A percentile compares a stretch with the other conserved stretches of the same genome.
Conservation (phyloP, 306 rosid genomes). For the Vicia villosa region DNA sequence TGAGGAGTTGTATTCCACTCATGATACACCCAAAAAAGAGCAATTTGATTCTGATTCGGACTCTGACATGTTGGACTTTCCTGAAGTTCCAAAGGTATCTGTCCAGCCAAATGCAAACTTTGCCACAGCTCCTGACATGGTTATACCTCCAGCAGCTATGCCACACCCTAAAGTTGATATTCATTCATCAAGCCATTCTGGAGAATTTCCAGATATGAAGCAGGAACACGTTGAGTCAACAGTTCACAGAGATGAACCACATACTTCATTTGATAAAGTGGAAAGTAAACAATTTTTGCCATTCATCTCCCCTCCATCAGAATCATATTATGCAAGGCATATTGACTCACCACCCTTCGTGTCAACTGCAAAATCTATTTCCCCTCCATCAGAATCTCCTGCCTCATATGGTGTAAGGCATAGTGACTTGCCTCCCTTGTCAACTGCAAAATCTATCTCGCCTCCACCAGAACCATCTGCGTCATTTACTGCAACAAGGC, state of each 20-base stretch:
- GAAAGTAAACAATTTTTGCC: slow-evolving; percentile 79
- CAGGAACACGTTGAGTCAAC: slow-evolving; percentile 38
- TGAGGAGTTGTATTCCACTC: slow-evolving; percentile 40
- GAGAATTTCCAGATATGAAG: slow-evolving; percentile 33
- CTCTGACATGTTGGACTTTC: slow-evolving; percentile 69
- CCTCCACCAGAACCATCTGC: slow-evolving; percentile 56
- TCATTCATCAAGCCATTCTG: slow-evolving; percentile 43
- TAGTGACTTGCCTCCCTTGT: neutral
- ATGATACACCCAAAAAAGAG: slow-evolving; percentile 50
- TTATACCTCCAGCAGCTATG: slow-evolving; percentile 40
- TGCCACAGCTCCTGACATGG: slow-evolving; percentile 58
- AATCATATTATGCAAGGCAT: slow-evolving; percentile 27
- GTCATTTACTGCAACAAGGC: slow-evolving; percentile 47
- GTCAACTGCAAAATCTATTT: slow-evolving; percentile 24
- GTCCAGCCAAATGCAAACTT: slow-evolving; percentile 44
- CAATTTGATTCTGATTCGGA: slow-evolving; percentile 71
- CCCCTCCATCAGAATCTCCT: slow-evolving; percentile 51
- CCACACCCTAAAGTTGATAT: slow-evolving; percentile 45
- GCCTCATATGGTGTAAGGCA: neutral
- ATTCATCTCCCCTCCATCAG: slow-evolving; percentile 70
- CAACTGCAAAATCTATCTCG: slow-evolving; percentile 38
- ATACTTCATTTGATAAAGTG: slow-evolving; percentile 48
- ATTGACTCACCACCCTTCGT: neutral
- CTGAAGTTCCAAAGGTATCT: slow-evolving; percentile 73
- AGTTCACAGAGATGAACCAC: slow-evolving; percentile 49